Base-by-base conservation (phyloP, 2,329 filamentous ascomycete genomes). In the Sporothrix euskadiensis region DNA sequence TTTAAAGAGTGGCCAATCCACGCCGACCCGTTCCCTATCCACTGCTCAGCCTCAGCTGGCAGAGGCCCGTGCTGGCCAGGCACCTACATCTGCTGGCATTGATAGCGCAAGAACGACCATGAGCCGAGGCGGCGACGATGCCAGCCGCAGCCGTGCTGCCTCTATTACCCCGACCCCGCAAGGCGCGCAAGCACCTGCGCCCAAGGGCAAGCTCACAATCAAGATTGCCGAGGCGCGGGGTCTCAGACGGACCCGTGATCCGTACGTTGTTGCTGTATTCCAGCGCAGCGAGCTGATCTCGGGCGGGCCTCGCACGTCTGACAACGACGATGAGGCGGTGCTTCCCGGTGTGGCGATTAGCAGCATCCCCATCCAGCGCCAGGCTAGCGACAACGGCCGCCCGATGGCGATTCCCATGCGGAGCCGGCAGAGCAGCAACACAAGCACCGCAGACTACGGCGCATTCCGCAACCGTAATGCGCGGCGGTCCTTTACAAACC, bases 241-340 rank as follows among this genome's bases (percentile, higher is more conserved):
- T 10, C 83, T 99, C 71, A 88, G 92, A 75, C 93, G 90, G 73
- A 94, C 94, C 80, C 89, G 90, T 74, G 93, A 98, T 79, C 96
- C 96, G 0, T 99, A 99, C 79, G 93, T 98, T 71, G 94, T 99
- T 12, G 97, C 93, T 74, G 94, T 98, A 35, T 99, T 98, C 79
- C 96, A 99, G 81, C 92, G 94, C 81, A 97, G 95, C 79, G 96
- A 99, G 81, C 91, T 97, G 78, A 97, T 99, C 73, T 98, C 96
- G 0, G 91, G 93, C 73, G 94, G 94, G 2, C 93, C 94, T 14
- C 89, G 91, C 49, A 85, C 85, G 72, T 83, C 87, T 32, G 85
- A 87, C 44, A 90, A 92, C 61, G 86, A 89, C 49, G 89, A 90
- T 61, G 88, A 91, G 72, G 77, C 78, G 1, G 77, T 80, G 12